Percentiles rank a stretch among this genome's conserved stretches.
Conservation (phyloP, 768 basidiomycete species). For the Trametes maxima region DNA sequence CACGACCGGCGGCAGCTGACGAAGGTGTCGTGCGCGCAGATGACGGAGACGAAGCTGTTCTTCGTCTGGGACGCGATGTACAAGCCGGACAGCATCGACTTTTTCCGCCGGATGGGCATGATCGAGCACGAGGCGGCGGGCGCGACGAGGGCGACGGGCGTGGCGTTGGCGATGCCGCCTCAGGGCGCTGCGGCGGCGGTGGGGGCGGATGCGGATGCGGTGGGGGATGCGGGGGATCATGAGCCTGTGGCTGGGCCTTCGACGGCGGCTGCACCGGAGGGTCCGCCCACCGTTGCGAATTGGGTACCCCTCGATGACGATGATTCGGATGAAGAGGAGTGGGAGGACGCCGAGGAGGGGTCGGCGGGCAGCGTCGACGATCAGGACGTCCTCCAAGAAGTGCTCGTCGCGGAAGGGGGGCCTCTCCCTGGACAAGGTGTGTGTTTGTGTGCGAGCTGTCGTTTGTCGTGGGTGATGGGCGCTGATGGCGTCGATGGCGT, state of each 20-base stretch:
- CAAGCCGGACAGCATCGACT: slow-evolving; percentile 12
- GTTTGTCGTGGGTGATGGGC: background rate
- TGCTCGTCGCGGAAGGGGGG: background rate
- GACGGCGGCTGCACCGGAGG: background rate
- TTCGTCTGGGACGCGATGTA: slow-evolving; percentile 29
- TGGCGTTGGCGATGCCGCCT: background rate
- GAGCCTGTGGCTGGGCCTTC: background rate
- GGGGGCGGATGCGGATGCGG: background rate
- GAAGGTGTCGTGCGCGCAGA: slow-evolving; percentile 32
- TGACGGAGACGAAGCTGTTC: slow-evolving; percentile 32
- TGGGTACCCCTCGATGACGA: background rate
- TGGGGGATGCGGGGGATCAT: background rate
- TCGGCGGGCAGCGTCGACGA: slow-evolving; percentile 1
- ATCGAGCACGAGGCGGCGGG: background rate
- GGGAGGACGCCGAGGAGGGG: slow-evolving; percentile 3
- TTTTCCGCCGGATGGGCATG: slow-evolving; percentile 8
- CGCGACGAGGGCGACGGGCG: background rate
- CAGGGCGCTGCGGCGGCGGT: background rate
- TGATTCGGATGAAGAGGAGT: slow-evolving; percentile 5
- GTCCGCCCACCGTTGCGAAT: background rate
- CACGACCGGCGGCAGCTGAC: slow-evolving; percentile 22
- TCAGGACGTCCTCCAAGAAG: background rate
- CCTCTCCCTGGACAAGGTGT: background rate
- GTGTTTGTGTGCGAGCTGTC: background rate
- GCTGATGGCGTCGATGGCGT: background rate